Base-by-base conservation (phyloP, 176 grass and related monocot species). In the Phyllostachys edulis region DNA sequence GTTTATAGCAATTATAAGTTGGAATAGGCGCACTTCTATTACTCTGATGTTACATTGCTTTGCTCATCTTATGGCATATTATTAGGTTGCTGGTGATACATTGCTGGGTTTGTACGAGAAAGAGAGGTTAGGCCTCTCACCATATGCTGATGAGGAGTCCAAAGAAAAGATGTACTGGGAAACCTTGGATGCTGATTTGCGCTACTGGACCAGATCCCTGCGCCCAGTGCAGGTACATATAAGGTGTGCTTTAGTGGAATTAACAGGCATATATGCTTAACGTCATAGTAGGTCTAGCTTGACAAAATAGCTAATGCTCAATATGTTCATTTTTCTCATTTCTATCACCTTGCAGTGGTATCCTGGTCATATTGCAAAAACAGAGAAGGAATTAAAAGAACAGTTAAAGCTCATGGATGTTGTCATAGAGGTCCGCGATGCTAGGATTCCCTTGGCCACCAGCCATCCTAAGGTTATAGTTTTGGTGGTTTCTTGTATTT, bases 351-450 rank as follows among this genome's bases (percentile, higher is more conserved):
- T 80, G 73, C 73, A 98, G 96, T 98, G 96, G 96, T 98, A 98
- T 72, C 96, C 96, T 83, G 96, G 96, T 82, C 96, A 98, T 78
- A 98, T 98, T 88, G 96, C 89, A 62, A 98, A 98, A 98, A 93
- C 96, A 29, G 96, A 98, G 75, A 98, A 89, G 88, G 93, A 96
- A 71, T 63, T 98, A n/a, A 95, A 94, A 83, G 88, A 93, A 29
- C 93, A 98, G 69, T 38, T 98, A 61, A 98, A 91, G 73, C 87
- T 98, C 65, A 96, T 98, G 91, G 96, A 98, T 89, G 96, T 98
- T 88, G 96, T 98, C 47, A 92, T 98, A 85, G 96, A 98, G 64
- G 92, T 98, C 75, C 89, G 91, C 46, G 96, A 98, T 87, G 96
- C 93, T 15, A 79, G 96, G 67, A 98, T 98, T 84, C 96, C 96